Evolutionary conservation across 2,329 filamentous ascomycete genomes (phyloP).

Genomic region (Lojkania enalia): DNA sequence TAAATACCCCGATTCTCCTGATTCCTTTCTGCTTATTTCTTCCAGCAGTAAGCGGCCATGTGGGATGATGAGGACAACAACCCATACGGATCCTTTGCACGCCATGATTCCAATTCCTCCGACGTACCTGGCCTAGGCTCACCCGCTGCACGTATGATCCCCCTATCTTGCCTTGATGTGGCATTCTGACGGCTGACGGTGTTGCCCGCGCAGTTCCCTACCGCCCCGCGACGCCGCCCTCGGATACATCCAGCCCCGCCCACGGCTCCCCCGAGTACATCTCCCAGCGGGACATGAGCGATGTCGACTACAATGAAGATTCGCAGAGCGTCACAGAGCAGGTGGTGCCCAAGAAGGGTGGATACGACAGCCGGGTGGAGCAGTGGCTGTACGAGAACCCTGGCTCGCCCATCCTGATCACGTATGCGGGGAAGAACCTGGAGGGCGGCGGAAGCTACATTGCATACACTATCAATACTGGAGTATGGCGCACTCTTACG

Average conservation of each 20-base stretch:
- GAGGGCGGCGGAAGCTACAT: constrained; percentile 94
- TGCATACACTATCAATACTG: constrained; percentile 94
- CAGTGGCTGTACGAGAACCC: constrained; percentile 97
- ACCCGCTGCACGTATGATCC: constrained; percentile 42
- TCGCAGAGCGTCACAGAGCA: constrained; percentile 55
- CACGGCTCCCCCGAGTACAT: constrained; percentile 65
- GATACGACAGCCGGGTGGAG: constrained; percentile 93
- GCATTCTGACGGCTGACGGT: constrained; percentile 14
- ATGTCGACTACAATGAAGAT: constrained; percentile 62
- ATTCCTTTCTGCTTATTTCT: not conserved
- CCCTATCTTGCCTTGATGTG: constrained; percentile 1
- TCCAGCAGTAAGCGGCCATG: constrained; percentile 57
- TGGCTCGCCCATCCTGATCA: constrained; percentile 85
- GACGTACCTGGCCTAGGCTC: constrained; percentile 53
- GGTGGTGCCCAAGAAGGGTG: constrained; percentile 70
- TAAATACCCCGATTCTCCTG: not conserved
- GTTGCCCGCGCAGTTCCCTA: constrained; percentile 47
- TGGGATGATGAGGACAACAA: constrained; percentile 99
- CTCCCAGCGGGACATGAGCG: constrained; percentile 59
- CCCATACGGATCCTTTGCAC: constrained; percentile 92
- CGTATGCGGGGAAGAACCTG: constrained; percentile 90
- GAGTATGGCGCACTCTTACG: constrained; percentile 61
- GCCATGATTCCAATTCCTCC: constrained; percentile 76
- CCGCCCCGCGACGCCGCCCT: constrained; percentile 64
- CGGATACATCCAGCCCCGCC: constrained; percentile 70